Conservation (phyloP, 768 basidiomycete species). For the Mrakia frigida region DNA sequence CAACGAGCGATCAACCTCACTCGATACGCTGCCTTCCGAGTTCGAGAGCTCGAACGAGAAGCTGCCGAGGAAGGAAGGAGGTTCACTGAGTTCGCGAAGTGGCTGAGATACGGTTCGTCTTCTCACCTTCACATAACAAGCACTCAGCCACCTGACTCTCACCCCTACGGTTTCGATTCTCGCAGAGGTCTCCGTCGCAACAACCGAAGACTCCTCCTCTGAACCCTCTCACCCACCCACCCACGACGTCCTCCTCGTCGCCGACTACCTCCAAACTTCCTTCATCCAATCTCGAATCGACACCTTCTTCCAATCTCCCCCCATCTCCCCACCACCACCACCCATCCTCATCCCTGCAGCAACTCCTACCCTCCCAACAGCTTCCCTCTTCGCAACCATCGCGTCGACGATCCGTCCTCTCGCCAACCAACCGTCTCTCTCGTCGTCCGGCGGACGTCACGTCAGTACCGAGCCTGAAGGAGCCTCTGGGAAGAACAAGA, state of each 20-base stretch:
- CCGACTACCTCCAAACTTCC: constrained; percentile 24
- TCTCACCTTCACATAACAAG: background rate
- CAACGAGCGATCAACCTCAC: constrained; percentile 30
- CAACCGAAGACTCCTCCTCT: constrained; percentile 13
- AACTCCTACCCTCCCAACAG: background rate
- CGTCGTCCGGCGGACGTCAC: background rate
- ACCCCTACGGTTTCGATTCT: background rate
- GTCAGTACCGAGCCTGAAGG: background rate
- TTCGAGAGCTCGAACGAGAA: constrained; percentile 26
- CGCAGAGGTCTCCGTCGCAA: constrained; percentile 21
- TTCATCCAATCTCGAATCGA: constrained; percentile 9
- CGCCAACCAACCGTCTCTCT: background rate
- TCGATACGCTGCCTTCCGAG: constrained; percentile 15
- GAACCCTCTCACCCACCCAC: constrained; percentile 18
- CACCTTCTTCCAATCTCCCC: constrained; percentile 7
- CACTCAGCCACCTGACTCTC: background rate
- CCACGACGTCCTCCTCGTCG: constrained; percentile 30
- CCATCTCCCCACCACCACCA: background rate
- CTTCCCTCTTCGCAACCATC: background rate
- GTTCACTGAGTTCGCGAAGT: constrained; percentile 37
- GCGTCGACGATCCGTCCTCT: constrained; percentile 6
- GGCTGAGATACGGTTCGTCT: constrained; percentile 37
- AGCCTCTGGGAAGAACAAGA: background rate
- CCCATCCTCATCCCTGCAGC: background rate
- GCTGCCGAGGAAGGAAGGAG: constrained; percentile 36